Base-by-base conservation (phyloP, 75 land plant genomes). In the Cunninghamia lanceolata region DNA sequence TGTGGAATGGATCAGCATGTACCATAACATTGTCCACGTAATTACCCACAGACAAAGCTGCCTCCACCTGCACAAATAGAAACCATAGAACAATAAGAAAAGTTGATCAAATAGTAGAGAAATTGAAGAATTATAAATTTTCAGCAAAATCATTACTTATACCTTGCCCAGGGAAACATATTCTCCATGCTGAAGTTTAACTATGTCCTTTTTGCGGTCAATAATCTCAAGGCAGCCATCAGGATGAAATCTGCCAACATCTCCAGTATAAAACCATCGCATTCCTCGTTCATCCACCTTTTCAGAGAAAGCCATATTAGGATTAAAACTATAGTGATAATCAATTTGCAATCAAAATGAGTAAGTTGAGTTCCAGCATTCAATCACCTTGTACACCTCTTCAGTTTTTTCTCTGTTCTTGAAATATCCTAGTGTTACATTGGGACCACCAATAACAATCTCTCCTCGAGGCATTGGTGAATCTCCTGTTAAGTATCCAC, bases 191-290 rank as follows among this genome's bases (percentile, higher is more conserved):
- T 96, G 97, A 53, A 96, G 96, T 85, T 96, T 96, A 8, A 96
- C 97, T 54, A 96, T 96, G 84, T 96, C 97, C 84, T 96, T 96
- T 71, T 93, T 96, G 21, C 97, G 93, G 83, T 96, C 97, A 93
- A 96, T 93, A 53, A 96, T 94, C 87, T 96, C 97, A 84, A 96
- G 92, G 87, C 97, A 96, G 66, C 97, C 97, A 91, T 96, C 97
- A 82, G 91, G 35, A 85, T 96, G 97, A 82, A 96, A 90, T 82
- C 84, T 92, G 38, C 97, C 97, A n/a, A 96, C 89, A 68, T 96
- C 97, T 81, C 97, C 97, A 40, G 95, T 94, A 87, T 94, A 96
- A 86, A 96, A 96, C 97, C 97, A 96, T 84, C 96, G 73, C 93
- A 93, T 89, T 75, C 97, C 96, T 84, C 87, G 91, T 81, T 95